These are phyloP conservation scores for Jackrogersella minutella DNA, from an alignment of 495 filamentous ascomycete genomes.

Conservation along the genomic window DNA sequence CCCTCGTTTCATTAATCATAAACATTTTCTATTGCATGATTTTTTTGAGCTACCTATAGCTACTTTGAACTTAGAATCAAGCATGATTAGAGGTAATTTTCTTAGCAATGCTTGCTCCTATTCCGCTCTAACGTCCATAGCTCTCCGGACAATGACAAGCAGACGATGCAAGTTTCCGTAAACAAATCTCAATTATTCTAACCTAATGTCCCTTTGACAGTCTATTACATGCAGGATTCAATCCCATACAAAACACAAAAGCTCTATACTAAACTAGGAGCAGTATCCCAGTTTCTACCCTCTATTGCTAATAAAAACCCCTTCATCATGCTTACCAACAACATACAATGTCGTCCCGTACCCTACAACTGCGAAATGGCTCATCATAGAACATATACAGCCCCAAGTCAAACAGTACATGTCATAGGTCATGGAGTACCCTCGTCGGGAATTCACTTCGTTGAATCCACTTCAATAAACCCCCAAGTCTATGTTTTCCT, in stretches of 20 bases:
- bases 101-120: no score
- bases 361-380: background rate
- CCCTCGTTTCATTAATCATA: constrained; percentile 9
- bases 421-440: background rate
- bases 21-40: constrained; percentile 8
- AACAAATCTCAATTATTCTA: no score
- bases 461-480: constrained; percentile 14
- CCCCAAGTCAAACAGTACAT: background rate
- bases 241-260: no score
- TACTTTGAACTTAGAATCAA: no score
- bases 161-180: no score
- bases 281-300: background rate
- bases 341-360: background rate
- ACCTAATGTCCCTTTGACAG: background rate
- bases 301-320: background rate
- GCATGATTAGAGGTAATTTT: no score
- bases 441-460: background rate
- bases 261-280: no score
- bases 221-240: no score
- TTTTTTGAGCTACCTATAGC: background rate
- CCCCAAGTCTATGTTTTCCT: constrained; percentile 37
- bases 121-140: no score
- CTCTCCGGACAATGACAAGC: no score
- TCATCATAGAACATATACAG: background rate
- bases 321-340: background rate